Base-by-base conservation (phyloP, 2,329 filamentous ascomycete genomes). In the Fusarium tupiense region DNA sequence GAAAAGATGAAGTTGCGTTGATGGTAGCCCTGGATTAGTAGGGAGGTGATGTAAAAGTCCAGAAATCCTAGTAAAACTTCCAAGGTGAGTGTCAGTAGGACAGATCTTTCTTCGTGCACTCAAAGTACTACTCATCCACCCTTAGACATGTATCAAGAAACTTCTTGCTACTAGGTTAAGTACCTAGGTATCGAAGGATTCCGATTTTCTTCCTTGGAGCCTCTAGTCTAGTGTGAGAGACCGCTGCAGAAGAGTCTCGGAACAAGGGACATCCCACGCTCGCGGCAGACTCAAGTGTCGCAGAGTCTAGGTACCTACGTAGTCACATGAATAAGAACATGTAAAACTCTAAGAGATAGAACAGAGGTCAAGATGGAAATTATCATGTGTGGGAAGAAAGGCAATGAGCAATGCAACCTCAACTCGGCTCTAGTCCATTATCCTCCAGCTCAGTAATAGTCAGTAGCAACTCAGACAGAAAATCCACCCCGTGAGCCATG, bases 191-290 rank as follows among this genome's bases (percentile, higher is more conserved):
- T 29, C 49, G 49, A 52, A 52, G 49, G 26, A n/a, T 40, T 37
- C 35, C 24, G 24, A 29, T n/a, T 41, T 40, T 56, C 35, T 41
- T 41, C 52, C 24, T 40, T 19, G 14, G 52, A 40, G 35, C 52
- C 35, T 56, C 52, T 40, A 57, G 24, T 54, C 52, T 56, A 57
- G 33, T 56, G 19, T 26, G 46, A 41, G 57, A 68, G 37, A 49
- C 44, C 33, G 40, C 43, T 33, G 38, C 20, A 49, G 53, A 63
- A 66, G 61, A 46, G 70, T 61, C 56, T 73, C 52, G 53, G 64
- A 43, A 62, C 70, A 58, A 54, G 56, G 56, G 61, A 59, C 40
- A 67, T 53, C 61, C 61, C 71, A 67, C 71, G 66, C 57, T 35
- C 61, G 43, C n/a, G 37, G 44, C 33, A 69, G 38, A 44, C 50